Percentiles rank a stretch among this genome's conserved stretches.
These are phyloP conservation scores for Zizania palustris DNA, from an alignment of 202 grass and related monocot species.

Conservation along the genomic window DNA sequence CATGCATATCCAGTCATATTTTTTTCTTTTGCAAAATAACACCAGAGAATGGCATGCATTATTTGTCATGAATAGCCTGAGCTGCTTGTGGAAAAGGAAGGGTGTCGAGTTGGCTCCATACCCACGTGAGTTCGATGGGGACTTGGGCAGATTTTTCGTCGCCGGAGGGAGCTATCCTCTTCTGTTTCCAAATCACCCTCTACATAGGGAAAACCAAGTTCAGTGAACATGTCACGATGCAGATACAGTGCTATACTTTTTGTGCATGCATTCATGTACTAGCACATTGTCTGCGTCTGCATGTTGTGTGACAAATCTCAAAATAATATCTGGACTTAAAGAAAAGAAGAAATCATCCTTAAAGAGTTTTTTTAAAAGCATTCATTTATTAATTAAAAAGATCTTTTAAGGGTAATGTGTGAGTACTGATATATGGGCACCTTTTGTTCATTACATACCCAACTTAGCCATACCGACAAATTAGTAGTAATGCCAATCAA, in stretches of 20 bases:
- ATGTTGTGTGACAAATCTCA: background rate
- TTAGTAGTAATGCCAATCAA: no score
- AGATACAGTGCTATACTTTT: background rate
- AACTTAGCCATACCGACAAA: no score
- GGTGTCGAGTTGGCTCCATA: constrained; percentile 26
- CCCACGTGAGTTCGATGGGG: constrained; percentile 27
- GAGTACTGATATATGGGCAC: background rate
- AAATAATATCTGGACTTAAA: background rate
- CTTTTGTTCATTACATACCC: no score
- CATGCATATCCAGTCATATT: no score
- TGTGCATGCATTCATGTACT: background rate
- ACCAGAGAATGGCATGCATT: background rate
- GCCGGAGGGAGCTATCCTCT: background rate
- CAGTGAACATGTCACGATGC: background rate
- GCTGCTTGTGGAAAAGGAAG: constrained; percentile 3
- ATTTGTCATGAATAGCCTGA: constrained; percentile 1
- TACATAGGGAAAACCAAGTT: background rate
- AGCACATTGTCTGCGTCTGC: background rate
- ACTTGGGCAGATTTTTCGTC: constrained; percentile 11
- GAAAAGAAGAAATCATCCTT: background rate
- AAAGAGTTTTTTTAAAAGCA: no score
- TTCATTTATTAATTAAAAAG: background rate
- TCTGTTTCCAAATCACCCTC: background rate
- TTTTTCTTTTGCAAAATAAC: background rate
- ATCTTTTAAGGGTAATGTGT: background rate